Evolutionary conservation across 139 green algal genomes (phyloP).

Genomic region (Gonium pectorale): DNA sequence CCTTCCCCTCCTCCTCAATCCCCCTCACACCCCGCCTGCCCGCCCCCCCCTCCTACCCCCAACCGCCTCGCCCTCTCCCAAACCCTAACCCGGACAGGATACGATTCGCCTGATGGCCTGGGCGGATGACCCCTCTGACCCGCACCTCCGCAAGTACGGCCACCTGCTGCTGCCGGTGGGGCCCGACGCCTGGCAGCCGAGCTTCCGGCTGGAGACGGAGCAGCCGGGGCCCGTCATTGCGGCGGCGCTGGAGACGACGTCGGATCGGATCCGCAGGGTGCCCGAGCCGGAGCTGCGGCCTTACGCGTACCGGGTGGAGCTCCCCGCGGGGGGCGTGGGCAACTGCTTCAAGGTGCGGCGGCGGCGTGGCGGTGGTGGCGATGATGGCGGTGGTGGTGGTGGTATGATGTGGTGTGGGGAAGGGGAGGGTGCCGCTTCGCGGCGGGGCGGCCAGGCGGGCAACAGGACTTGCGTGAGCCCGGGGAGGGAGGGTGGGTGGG

Average conservation of each 20-base stretch:
- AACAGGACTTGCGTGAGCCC: too few species aligned
- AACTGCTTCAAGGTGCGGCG: slow-evolving; percentile 2
- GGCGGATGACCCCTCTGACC: neutral
- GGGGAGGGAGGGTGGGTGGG: too few species aligned
- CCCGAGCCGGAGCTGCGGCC: neutral
- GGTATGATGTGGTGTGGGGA: neutral
- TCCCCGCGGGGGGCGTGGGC: neutral
- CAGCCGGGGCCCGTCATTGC: neutral
- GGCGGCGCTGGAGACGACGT: neutral
- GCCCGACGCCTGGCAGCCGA: neutral
- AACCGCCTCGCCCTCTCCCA: too few species aligned
- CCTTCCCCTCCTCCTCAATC: neutral
- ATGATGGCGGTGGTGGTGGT: neutral
- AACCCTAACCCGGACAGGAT: too few species aligned
- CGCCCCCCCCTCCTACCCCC: too few species aligned
- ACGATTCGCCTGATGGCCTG: neutral
- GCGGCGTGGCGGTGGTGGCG: neutral
- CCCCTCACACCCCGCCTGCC: too few species aligned
- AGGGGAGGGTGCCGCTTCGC: neutral
- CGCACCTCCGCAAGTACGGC: neutral
- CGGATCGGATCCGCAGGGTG: neutral
- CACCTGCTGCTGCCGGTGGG: slow-evolving; percentile 1
- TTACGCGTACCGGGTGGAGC: neutral
- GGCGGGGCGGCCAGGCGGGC: neutral
- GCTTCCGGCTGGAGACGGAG: neutral